Evolutionary conservation across 2,329 filamentous ascomycete species (phyloP).

Genomic region (Sporothrix schenckii): DNA sequence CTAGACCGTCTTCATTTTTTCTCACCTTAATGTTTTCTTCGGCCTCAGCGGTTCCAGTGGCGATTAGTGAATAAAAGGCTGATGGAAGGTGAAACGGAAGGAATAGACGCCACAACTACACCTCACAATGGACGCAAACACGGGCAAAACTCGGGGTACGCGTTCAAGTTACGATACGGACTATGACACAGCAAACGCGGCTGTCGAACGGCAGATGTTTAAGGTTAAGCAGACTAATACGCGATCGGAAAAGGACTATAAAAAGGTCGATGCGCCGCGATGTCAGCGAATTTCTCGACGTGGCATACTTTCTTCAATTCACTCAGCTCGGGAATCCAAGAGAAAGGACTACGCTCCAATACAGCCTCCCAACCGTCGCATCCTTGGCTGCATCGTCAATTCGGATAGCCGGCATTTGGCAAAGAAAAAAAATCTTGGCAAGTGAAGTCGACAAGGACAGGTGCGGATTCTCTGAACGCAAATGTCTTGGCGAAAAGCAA

Average conservation of each 20-base stretch:
- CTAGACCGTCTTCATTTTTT: too few relatives aligned
- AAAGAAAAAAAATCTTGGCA: not conserved
- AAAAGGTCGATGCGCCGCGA: not conserved
- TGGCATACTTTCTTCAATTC: not conserved
- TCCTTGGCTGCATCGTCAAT: slow-evolving; percentile 18
- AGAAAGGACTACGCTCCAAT: too few relatives aligned
- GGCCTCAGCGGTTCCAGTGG: slow-evolving; percentile 12
- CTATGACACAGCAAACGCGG: not conserved
- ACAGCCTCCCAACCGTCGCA: not conserved
- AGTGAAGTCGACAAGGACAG: not conserved
- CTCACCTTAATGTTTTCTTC: not conserved
- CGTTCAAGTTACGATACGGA: not conserved
- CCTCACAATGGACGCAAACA: not conserved
- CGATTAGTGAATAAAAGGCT: slow-evolving; percentile 27
- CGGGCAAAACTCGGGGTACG: slow-evolving; percentile 1
- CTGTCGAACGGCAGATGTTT: not conserved
- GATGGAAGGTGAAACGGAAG: slow-evolving; percentile 27
- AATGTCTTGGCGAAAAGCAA: slow-evolving; percentile 18
- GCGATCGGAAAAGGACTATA: not conserved
- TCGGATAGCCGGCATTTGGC: slow-evolving; percentile 21
- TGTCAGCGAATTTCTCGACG: not conserved
- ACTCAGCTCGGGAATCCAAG: not conserved
- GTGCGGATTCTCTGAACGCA: not conserved
- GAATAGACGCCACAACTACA: not conserved
- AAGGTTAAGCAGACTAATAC: not conserved